Evolutionary conservation across 1,284 basidiomycete genomes (phyloP).

Genomic region (Naganishia sp.): DNA sequence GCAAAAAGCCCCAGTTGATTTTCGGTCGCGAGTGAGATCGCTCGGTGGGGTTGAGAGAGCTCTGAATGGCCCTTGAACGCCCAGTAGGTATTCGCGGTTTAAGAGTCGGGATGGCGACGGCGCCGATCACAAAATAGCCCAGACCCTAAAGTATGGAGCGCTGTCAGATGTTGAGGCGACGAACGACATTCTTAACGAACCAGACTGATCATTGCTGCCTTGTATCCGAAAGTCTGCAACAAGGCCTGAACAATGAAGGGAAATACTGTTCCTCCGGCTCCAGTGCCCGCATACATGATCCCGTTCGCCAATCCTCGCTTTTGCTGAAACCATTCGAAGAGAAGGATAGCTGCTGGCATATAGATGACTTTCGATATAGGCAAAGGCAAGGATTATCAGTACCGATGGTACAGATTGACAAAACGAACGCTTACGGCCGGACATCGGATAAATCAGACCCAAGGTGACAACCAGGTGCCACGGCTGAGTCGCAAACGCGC

Average conservation of each 20-base stretch:
- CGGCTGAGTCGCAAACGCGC: slow-evolving; percentile 50
- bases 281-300: slow-evolving; percentile 46
- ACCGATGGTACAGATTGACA: neutral
- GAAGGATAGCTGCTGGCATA: slow-evolving; percentile 49
- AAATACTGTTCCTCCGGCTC: slow-evolving; percentile 49
- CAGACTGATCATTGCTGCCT: slow-evolving; percentile 48
- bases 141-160: slow-evolving; percentile 33
- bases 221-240: slow-evolving; percentile 50
- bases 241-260: slow-evolving; percentile 48
- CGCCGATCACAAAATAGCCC: slow-evolving; percentile 42
- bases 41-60: neutral
- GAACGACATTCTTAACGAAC: slow-evolving; percentile 19
- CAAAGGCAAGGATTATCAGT: too few species aligned
- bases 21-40: slow-evolving; percentile 21
- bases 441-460: slow-evolving; percentile 49
- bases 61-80: slow-evolving; percentile 28
- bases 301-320: slow-evolving; percentile 50
- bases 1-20: slow-evolving; percentile 36
- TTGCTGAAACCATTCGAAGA: slow-evolving; percentile 52
- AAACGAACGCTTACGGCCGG: slow-evolving; percentile 40
- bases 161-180: neutral
- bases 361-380: slow-evolving; percentile 40
- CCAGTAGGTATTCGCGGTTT: slow-evolving; percentile 47
- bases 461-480: slow-evolving; percentile 51
- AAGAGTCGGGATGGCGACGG: slow-evolving; percentile 45